These are phyloP conservation scores for Pyronema omphalodes DNA, from an alignment of 495 filamentous ascomycete species.

Conservation along the genomic window DNA sequence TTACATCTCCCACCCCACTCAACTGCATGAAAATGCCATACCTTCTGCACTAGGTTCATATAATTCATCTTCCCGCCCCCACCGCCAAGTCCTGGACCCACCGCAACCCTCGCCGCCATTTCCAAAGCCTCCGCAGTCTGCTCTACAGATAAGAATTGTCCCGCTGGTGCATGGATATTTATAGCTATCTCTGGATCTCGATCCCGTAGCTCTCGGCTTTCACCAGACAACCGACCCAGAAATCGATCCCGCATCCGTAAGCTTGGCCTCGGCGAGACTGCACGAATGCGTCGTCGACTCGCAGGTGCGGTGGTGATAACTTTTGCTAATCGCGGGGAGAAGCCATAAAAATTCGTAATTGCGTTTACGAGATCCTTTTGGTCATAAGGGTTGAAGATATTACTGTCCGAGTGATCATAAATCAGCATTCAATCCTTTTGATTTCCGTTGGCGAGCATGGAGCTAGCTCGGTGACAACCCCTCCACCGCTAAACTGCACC, in stretches of 20 bases:
- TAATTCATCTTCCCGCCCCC: constrained; percentile 9
- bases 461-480: too few species aligned
- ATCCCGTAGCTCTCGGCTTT: neutral
- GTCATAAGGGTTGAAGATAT: constrained; percentile 44
- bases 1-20: constrained; percentile 25
- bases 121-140: neutral
- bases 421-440: neutral
- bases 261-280: neutral
- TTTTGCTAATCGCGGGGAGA: constrained; percentile 37
- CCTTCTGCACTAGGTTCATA: constrained; percentile 22
- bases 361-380: constrained; percentile 37
- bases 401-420: constrained; percentile 23
- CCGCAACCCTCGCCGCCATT: constrained; percentile 1
- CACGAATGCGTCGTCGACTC: neutral
- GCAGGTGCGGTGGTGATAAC: constrained; percentile 13
- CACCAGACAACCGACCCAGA: neutral
- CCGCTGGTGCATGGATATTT: too few species aligned
- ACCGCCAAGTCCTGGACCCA: neutral
- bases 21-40: constrained; percentile 26
- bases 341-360: constrained; percentile 37
- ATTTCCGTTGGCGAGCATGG: too few species aligned
- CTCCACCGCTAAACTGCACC: too few species aligned
- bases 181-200: too few species aligned
- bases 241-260: neutral
- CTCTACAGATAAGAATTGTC: too few species aligned